These are phyloP conservation scores for Aspergillus wentii DNA, from an alignment of 495 filamentous ascomycete genomes.

Conservation along the genomic window DNA sequence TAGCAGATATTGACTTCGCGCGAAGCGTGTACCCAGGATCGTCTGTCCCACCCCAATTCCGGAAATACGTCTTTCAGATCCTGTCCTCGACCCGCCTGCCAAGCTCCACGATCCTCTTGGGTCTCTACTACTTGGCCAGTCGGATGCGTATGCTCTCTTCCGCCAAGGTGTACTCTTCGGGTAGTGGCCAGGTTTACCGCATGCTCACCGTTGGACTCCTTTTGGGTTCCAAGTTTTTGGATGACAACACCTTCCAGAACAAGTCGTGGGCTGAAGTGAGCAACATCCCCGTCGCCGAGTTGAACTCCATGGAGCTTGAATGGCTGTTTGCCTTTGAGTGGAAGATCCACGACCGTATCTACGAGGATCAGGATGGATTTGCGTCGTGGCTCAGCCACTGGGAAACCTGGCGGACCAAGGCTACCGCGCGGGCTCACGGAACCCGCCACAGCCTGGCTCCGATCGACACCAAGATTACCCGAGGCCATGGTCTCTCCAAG, in stretches of 20 bases:
- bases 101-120: constrained; percentile 90
- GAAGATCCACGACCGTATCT: constrained; percentile 83
- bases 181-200: constrained; percentile 76
- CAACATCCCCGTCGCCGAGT: constrained; percentile 78
- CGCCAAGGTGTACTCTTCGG: constrained; percentile 48
- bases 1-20: constrained; percentile 68
- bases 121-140: constrained; percentile 82
- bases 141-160: constrained; percentile 71
- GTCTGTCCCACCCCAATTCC: constrained; percentile 69
- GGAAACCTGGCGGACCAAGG: constrained; percentile 69
- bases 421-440: constrained; percentile 47
- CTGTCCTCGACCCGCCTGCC: constrained; percentile 91
- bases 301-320: constrained; percentile 87
- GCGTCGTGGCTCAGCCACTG: constrained; percentile 78
- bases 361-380: constrained; percentile 74
- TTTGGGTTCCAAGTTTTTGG: constrained; percentile 94
- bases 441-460: constrained; percentile 59
- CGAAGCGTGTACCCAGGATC: constrained; percentile 71
- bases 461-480: constrained; percentile 61
- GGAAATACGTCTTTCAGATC: constrained; percentile 93
- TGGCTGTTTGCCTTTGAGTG: constrained; percentile 85
- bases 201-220: constrained; percentile 86
- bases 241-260: constrained; percentile 99
- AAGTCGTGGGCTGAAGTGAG: constrained; percentile 98
- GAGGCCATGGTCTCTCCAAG: constrained; percentile 39